phyloP scores from a whole-genome alignment of 441 rosid genomes.

The Dalechampia spathulata region DNA sequence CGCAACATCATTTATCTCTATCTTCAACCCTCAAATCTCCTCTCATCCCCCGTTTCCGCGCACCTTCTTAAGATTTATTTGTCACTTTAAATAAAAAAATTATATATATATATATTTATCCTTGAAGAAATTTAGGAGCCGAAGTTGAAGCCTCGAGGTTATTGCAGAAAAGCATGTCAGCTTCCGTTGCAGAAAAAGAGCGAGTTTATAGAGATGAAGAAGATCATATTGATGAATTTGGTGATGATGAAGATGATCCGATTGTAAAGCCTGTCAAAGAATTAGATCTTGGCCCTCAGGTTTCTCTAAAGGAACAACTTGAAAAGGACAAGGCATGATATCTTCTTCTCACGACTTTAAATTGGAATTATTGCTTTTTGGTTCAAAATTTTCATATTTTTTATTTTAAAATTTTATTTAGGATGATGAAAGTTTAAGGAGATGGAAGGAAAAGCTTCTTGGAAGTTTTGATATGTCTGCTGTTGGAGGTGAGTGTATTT shows the following conservation, averaged over 20 bases:
- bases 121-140: too few species aligned
- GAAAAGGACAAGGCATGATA: conserved; percentile 27
- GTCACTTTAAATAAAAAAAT: too few species aligned
- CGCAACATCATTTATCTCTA: not conserved
- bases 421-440: conserved; percentile 30
- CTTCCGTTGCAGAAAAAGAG: not conserved
- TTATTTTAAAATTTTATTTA: not conserved
- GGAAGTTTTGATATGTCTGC: conserved; percentile 24
- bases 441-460: conserved; percentile 37
- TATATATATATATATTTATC: too few species aligned
- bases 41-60: not conserved
- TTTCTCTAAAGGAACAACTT: conserved; percentile 30
- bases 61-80: not conserved
- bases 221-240: not conserved
- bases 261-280: conserved; percentile 4
- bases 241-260: conserved; percentile 6
- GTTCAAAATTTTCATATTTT: not conserved
- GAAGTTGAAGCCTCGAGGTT: not conserved
- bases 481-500: conserved; percentile 10
- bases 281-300: conserved; percentile 21
- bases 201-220: not conserved
- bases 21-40: not conserved
- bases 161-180: too few species aligned
- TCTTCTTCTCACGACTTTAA: too few species aligned
- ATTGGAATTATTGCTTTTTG: too few species aligned